Base-by-base conservation (phyloP, 345 rosid genomes). In the Ceriops tagal region DNA sequence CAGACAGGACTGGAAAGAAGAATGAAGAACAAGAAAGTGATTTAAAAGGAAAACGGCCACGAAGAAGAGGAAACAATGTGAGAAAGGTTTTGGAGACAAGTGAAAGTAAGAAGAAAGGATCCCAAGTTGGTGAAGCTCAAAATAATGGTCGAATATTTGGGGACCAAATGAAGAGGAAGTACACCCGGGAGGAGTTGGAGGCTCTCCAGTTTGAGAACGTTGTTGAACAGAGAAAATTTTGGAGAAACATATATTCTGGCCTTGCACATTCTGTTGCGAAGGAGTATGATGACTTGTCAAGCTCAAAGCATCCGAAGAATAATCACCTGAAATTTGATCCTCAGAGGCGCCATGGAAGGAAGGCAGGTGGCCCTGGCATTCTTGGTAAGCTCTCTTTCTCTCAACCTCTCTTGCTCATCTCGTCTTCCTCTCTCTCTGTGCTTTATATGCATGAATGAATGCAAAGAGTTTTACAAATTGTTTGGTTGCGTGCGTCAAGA, bases 121-220 rank as follows among this genome's bases (percentile, higher is more conserved):
- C 56, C 20, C 69, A 76, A 46, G 31, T 73, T 69, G 58, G 67
- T 60, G 75, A 69, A 60, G 65, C 49, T 77, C 46, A 15, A 31
- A 65, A 68, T 62, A 46, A 26, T 19, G 71, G 65, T 22, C 26
- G 19, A 30, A 66, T 51, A 52, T 60, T 34, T 52, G 73, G 73
- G 52, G 71, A 65, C 18, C 64, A 28, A n/a, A 28, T 53, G 26
- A 68, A 68, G 71, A 72, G 16, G 11, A 73, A 75, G 80, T 92
- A 88, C 80, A 73, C 90, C 6, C 85, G 83, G 77, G 66, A 77
- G 63, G 91, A 86, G 80, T 68, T 95, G 88, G 91, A 86, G 87
- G 79, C 79, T 56, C 58, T 95, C 84, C 88, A 89, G 88, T 90
- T 83, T 80, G 80, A 73, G 28, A 71, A 87, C 60, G 53, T 81